A percentile compares a stretch with the other conserved stretches of the same genome.
These are phyloP conservation scores for Flaveria linearis DNA, from an alignment of 129 eudicot genomes.

Conservation along the genomic window DNA sequence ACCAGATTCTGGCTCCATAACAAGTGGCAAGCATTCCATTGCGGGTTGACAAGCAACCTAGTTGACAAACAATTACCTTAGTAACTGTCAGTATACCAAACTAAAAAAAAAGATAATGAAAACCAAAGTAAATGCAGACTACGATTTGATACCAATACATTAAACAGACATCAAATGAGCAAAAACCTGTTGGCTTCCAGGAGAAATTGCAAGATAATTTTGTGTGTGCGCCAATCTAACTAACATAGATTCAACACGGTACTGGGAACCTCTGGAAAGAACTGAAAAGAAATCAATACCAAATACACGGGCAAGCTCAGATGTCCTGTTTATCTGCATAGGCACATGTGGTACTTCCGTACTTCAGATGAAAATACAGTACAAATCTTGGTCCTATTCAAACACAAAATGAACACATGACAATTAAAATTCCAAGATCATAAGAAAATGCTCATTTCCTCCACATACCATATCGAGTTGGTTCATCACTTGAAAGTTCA, in stretches of 20 bases:
- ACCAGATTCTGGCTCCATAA: constrained; percentile 98
- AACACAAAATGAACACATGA: constrained; percentile 24
- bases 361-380: constrained; percentile 3
- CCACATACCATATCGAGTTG: constrained; percentile 75
- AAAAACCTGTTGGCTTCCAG: constrained; percentile 75
- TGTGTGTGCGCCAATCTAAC: constrained; percentile 89
- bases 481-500: constrained; percentile 75
- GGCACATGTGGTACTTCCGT: constrained; percentile 22
- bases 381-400: constrained; percentile 7
- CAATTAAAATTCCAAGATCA: not conserved
- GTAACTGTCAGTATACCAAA: constrained; percentile 15
- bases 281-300: constrained; percentile 98
- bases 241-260: constrained; percentile 97
- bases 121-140: not conserved
- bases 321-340: constrained; percentile 81
- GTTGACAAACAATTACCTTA: not conserved
- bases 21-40: constrained; percentile 98
- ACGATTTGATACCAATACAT: constrained; percentile 9
- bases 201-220: constrained; percentile 91
- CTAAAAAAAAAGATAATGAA: not conserved
- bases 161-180: constrained; percentile 14
- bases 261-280: constrained; percentile 97
- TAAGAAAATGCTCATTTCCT: constrained; percentile 11
- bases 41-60: constrained; percentile 96
- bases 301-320: constrained; percentile 98